Evolutionary conservation across 116 monocot genomes (phyloP), one percentile per base, ranked within the genome.

Genomic region (Zostera marina): DNA sequence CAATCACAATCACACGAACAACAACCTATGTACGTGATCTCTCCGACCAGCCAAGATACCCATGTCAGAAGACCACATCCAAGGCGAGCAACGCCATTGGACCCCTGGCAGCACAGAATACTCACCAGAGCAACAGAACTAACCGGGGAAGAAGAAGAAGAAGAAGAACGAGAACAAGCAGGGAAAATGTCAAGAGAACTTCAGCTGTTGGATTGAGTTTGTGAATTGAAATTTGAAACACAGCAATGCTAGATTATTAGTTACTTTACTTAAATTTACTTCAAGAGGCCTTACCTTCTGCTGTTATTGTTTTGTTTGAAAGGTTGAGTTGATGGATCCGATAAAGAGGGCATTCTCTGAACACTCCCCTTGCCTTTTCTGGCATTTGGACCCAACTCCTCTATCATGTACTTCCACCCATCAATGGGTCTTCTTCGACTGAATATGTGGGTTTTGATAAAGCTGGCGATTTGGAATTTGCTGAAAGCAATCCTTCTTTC

Each of bases 391-490:
- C 94, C 94, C 24, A 94, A 48, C 72, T 79, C 85, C 53, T 94
- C 94, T 21, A 94, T 94, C 89, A 94, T 82, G 74, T 94, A 94
- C 61, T 80, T 94, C 94, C 94, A 94, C 1, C 94, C 94, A 66
- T 88, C 94, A 10, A 94, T 70, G 0, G 94, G 89, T 48, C 94
- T 66, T 69, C 94, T 82, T 11, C 94, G 67, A 44, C 94, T 94
- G 45, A 94, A 94, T 65, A 88, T 94, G 62, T 94, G 94, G 0
- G 85, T 73, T 62, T 88, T 94, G 49, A 94, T 82, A 65, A 94
- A 94, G 72, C 94, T 94, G 14, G 88, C 89, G 49, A 94, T 82
- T 89, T 94, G 74, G 59, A 73, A 85, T 79, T 85, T 94, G 63
- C 82, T 88, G 68, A 85, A 88, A 69, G 94, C 88, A 56, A 94